phyloP scores from a whole-genome alignment of 805 yeast species.

The Monosporozyma siamensis region DNA sequence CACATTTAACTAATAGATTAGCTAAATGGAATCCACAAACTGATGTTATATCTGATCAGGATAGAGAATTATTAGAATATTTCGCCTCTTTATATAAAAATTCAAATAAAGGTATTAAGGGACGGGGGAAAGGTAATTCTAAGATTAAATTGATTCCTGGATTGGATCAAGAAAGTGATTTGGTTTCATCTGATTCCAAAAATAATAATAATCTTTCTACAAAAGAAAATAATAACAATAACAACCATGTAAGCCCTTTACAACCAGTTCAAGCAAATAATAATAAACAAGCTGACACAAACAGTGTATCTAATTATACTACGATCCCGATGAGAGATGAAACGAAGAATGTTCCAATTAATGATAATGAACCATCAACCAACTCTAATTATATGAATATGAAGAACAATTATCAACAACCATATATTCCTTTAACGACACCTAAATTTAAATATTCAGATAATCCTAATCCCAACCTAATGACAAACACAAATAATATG shows the following conservation, averaged over 20 bases:
- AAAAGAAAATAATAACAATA: too few species aligned
- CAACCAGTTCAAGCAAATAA: background rate
- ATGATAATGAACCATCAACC: background rate
- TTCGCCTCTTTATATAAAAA: constrained; percentile 78
- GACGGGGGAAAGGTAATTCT: constrained; percentile 7
- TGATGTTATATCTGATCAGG: constrained; percentile 45
- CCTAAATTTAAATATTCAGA: background rate
- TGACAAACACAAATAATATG: too few species aligned
- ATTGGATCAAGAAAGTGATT: background rate
- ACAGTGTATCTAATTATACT: background rate
- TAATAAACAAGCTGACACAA: background rate
- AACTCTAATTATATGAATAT: background rate
- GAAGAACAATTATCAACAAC: background rate
- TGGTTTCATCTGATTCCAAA: background rate
- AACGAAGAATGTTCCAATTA: too few species aligned
- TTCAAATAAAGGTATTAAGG: constrained; percentile 63
- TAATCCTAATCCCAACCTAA: too few species aligned
- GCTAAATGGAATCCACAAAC: constrained; percentile 54
- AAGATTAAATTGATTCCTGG: background rate
- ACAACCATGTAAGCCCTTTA: background rate
- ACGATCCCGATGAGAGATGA: background rate
- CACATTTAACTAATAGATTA: constrained; percentile 52
- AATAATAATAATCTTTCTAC: background rate
- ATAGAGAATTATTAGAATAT: constrained; percentile 61
- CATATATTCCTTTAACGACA: background rate